Percentiles rank a stretch among this genome's conserved stretches.
Evolutionary conservation across 352 stramenopile genomes (phyloP).

Genomic region (Globisporangium nodosum): DNA sequence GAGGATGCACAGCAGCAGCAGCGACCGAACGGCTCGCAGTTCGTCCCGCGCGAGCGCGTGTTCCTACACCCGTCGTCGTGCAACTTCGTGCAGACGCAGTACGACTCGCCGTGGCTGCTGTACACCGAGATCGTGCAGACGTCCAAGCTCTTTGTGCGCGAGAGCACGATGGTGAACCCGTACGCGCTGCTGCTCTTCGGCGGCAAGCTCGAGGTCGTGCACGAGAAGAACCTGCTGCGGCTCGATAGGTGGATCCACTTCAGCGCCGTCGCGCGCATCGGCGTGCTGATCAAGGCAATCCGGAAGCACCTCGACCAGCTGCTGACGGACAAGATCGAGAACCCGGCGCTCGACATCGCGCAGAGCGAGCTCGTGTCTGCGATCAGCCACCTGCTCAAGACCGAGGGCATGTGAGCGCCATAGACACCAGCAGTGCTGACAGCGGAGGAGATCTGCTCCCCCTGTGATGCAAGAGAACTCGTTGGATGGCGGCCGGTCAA

Average conservation of each 20-base stretch:
- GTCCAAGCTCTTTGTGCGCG: conserved; percentile 96
- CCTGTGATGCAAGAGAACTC: no score
- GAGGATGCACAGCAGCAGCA: background rate
- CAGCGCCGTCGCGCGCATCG: conserved; percentile 89
- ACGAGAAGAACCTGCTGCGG: conserved; percentile 85
- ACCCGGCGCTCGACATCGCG: conserved; percentile 89
- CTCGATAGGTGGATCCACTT: conserved; percentile 94
- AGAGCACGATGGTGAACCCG: conserved; percentile 95
- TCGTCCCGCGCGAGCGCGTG: conserved; percentile 82
- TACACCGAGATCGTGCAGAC: conserved; percentile 96
- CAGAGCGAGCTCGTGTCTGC: conserved; percentile 78
- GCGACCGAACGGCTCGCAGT: background rate
- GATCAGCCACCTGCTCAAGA: conserved; percentile 78
- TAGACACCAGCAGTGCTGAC: no score
- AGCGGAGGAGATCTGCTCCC: no score
- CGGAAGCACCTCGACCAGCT: conserved; percentile 91
- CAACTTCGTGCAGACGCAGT: conserved; percentile 88
- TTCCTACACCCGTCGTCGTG: conserved; percentile 95
- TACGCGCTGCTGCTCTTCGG: conserved; percentile 98
- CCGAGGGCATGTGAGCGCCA: conserved; percentile 57
- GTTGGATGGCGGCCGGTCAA: background rate
- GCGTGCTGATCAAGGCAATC: conserved; percentile 95
- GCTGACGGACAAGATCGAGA: conserved; percentile 92
- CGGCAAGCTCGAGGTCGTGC: conserved; percentile 88
- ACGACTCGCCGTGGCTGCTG: conserved; percentile 94